A percentile compares a stretch with the other conserved stretches of the same genome.
phyloP scores from a whole-genome alignment of 768 basidiomycete genomes.

The Austroboletus eburneus region DNA sequence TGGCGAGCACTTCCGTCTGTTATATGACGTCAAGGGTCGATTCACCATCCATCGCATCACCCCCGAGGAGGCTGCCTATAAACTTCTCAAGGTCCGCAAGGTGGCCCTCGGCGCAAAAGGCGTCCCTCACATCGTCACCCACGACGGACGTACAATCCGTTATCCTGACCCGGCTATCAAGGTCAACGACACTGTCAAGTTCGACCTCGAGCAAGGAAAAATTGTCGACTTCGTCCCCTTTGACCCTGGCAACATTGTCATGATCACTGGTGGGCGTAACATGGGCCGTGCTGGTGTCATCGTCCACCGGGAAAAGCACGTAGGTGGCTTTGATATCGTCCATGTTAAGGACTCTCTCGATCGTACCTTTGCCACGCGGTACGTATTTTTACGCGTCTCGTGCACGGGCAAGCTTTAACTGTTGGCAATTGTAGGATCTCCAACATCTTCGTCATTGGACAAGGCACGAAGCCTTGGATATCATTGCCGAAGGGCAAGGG shows the following conservation, averaged over 20 bases:
- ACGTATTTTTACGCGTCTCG: constrained; percentile 25
- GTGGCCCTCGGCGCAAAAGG: constrained; percentile 90
- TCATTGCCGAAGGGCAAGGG: constrained; percentile 98
- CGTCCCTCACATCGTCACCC: constrained; percentile 96
- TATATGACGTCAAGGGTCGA: constrained; percentile 99
- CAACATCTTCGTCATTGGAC: constrained; percentile 98
- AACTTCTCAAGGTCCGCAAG: constrained; percentile 91
- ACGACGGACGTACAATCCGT: constrained; percentile 99
- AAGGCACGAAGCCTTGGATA: constrained; percentile 94
- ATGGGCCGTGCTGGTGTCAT: constrained; percentile 98
- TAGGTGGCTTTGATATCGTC: constrained; percentile 98
- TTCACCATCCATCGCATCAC: constrained; percentile 99
- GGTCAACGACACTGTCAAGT: constrained; percentile 97
- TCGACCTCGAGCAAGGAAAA: constrained; percentile 92
- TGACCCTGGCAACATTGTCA: constrained; percentile 95
- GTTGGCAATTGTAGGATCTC: constrained; percentile 56
- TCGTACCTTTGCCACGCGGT: constrained; percentile 97
- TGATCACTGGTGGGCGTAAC: constrained; percentile 99
- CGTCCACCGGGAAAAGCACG: constrained; percentile 93
- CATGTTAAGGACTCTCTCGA: constrained; percentile 96
- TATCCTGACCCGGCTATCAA: constrained; percentile 96
- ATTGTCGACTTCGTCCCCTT: constrained; percentile 92
- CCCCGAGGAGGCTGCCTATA: constrained; percentile 93
- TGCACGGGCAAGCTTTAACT: background rate
- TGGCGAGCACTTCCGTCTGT: constrained; percentile 97